Base-by-base conservation (phyloP, 129 eudicot genomes). In the Chrysanthemum seticuspe region DNA sequence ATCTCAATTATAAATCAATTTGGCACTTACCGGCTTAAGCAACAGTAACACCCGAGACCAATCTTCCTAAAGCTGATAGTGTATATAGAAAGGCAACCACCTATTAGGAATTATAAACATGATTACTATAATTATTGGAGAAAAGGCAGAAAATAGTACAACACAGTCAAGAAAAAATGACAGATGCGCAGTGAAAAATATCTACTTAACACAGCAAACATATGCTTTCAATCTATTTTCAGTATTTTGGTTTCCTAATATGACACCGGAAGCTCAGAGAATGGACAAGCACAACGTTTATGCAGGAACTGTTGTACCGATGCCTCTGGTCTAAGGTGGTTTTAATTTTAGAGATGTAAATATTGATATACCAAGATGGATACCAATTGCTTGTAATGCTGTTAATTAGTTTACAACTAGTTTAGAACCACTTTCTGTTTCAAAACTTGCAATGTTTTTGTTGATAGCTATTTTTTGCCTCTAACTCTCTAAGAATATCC, bases 11-110 rank as follows among this genome's bases (percentile, higher is more conserved):
- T 16, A 10, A 58, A 53, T 53, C 47, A 53, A 5, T 53, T 53
- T 47, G 40, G 23, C 53, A 74, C 85, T 49, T 82, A 94, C 99
- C 99, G 55, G 89, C 83, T 79, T 90, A 95, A 65, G 99, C 95
- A 81, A 95, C 87, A 2, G 97, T 91, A 57, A 88, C 87, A 69
- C 96, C 96, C 3, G 97, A 90, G 67, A 91, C 86, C 79, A 81
- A 29, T 78, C 99, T 91, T 75, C 97, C 97, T 65, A 95, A 63
- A 40, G 83, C 94, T 11, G 99, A 95, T 57, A 91, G 91, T 81
- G 87, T 47, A 73, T 85, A 91, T 23, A 95, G 95, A 53, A 82
- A 76, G 52, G 71, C 76, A 68, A 91, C 92, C 77, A 94, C 97
- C 98, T 94, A 84, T 13, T 16, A 14, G 25, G 27, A 55, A 45